Percentiles rank a stretch among this genome's conserved stretches.
phyloP scores from a whole-genome alignment of 2,329 filamentous ascomycete genomes.

The Trichoderma oligosporum region DNA sequence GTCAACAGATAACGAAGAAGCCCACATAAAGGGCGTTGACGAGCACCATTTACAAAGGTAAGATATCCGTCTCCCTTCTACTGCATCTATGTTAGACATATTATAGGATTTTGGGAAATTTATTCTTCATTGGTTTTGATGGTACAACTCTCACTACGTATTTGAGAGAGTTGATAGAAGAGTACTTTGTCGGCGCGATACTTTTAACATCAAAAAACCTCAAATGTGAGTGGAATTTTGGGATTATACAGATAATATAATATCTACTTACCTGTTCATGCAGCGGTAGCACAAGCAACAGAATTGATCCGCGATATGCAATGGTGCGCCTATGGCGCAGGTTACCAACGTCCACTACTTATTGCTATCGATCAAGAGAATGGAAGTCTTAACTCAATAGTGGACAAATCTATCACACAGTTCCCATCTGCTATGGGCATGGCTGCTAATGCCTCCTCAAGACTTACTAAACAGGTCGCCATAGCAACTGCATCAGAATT shows the following conservation, averaged over 20 bases:
- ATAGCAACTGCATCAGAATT: not conserved
- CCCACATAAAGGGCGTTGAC: not conserved
- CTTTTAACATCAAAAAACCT: not conserved
- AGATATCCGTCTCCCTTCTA: not conserved
- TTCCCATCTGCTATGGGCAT: not conserved
- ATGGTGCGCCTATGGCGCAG: not conserved
- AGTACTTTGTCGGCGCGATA: not conserved
- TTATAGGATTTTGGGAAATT: not conserved
- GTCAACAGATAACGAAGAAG: not conserved
- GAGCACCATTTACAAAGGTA: not conserved
- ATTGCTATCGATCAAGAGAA: not conserved
- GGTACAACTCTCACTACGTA: not conserved
- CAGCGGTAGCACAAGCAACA: not conserved
- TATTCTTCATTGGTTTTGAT: not conserved
- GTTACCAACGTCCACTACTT: not conserved
- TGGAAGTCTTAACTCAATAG: not conserved
- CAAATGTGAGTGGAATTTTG: not conserved
- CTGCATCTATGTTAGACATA: not conserved
- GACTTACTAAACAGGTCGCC: not conserved
- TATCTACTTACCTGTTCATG: not conserved
- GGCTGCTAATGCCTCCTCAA: not conserved
- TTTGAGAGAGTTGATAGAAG: not conserved
- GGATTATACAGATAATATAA: not conserved
- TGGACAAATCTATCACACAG: not conserved
- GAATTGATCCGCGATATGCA: not conserved